Evolutionary conservation across 805 yeast species (phyloP), one percentile per base, ranked within the genome.

Genomic region (Ogataea siamensis): DNA sequence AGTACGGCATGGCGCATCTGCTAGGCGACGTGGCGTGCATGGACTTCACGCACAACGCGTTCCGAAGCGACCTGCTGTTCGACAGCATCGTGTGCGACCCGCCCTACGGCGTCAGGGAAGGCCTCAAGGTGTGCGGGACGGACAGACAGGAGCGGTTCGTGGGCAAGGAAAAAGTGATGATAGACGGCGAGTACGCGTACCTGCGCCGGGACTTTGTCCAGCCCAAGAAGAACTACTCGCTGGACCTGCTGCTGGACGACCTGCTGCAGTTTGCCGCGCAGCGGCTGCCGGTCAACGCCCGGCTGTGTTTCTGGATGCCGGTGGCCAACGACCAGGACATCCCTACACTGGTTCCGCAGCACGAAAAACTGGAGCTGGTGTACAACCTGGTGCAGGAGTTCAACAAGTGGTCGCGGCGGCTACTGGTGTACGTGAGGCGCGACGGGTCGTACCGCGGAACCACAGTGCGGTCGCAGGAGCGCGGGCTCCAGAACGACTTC

Each of bases 291-390:
- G 63, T 78, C 2, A 76, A 76, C 6, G 96, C 97, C 1, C 68
- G 98, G 46, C 68, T 93, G 23, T 86, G 93, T 18, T 89, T 88
- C 60, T 93, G 99, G 99, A 87, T 89, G 93, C 99, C 99, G 0
- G 83, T 95, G 1, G 95, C 96, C 1, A 88, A 89, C 57, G 95
- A 86, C 53, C 94, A 85, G 49, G 61, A 60, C 45, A 52, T 55
- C 28, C 62, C 63, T 8, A 77, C 84, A 31, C 67, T 73, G 37
- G 78, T 89, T 17, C 98, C 98, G 5, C 79, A 77, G 50, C 96
- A 93, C 60, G 70, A 76, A 44, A 76, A 74, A 28, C 60, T 93
- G 41, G 83, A 84, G 51, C 67, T 88, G 50, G 64, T 81, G 32
- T 79, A 83, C 48, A 78, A 80, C 43, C 70, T 94, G 44, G 91